Percentiles rank a stretch among this genome's conserved stretches.
Evolutionary conservation across 1,139 yeast species (phyloP).

Genomic region (Saccharomyces hybrid): DNA sequence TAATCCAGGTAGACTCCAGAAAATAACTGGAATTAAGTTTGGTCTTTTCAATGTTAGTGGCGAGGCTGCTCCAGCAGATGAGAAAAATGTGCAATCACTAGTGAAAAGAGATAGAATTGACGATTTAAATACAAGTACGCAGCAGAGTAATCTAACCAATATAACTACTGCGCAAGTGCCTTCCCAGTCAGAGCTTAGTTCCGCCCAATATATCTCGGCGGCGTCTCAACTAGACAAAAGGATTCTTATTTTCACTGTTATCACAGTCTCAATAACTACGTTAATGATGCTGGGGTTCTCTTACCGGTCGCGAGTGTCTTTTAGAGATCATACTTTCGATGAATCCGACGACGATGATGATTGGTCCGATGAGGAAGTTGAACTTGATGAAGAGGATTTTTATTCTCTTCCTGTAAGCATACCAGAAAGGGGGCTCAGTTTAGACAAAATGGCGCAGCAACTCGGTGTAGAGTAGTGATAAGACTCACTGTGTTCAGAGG

Average conservation of each 20-base stretch:
- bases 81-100: background rate
- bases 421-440: conserved; percentile 2
- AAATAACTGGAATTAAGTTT: background rate
- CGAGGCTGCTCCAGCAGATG: background rate
- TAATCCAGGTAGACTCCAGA: background rate
- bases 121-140: background rate
- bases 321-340: background rate
- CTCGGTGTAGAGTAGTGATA: background rate
- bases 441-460: conserved; percentile 3
- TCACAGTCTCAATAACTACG: conserved; percentile 8
- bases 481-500: background rate
- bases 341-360: conserved; percentile 4
- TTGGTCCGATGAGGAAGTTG: conserved; percentile 5
- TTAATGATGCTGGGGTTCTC: conserved; percentile 8
- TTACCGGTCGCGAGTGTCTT: conserved; percentile 1
- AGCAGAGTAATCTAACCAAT: no score
- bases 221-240: conserved; percentile 8
- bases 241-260: conserved; percentile 6
- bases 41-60: background rate
- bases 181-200: background rate
- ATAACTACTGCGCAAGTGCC: background rate
- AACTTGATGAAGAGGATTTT: conserved; percentile 3
- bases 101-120: background rate
- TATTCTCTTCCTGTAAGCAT: conserved; percentile 3
- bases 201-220: conserved; percentile 7